Base-by-base conservation (phyloP, 2,329 filamentous ascomycete species). In the Metarhizium humberi region DNA sequence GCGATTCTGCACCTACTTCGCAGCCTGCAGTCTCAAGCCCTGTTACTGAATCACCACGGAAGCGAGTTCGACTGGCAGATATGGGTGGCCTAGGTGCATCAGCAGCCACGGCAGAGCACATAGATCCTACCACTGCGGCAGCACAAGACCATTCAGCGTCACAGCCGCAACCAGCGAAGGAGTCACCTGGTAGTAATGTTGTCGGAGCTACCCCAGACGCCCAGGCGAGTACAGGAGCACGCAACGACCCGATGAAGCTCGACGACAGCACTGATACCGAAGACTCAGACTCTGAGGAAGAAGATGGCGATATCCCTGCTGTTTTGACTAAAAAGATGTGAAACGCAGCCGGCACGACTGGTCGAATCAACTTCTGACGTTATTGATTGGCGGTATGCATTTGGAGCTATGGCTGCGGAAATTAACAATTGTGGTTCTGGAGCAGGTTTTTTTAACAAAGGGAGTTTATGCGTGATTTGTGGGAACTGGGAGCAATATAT, bases 31-130 rank as follows among this genome's bases (percentile, higher is more conserved):
- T 6, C 32, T 18, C n/a, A 13, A 25, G 11, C 2, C 32, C 40
- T 20, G 32, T 13, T 16, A 40, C 32, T n/a, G 36, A 34, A 18
- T 20, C 38, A 25, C 46, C 43, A 10, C 62, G 60, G 29, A 67
- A 63, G 57, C 63, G 59, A 51, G 64, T 69, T 5, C 61, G 65
- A 1, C 56, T 71, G 7, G 60, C 63, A 3, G 64, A 70, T 47
- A 69, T 72, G 60, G 66, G 69, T 13, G 70, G 73, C 0, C 58
- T 74, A 5, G 59, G 61, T 5, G 71, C 65, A 1, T 66, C 71
- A 1, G 60, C 67, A 16, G 71, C 68, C 13, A 71, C 71, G 1
- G 70, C 68, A 6, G 70, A 71, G 52, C 63, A 60, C 14, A 62
- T 64, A 29, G 72, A 75, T 56, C 72, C 73, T 4, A 73, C 70